Base-by-base conservation (phyloP, 2,329 filamentous ascomycete species). In the Pestalotiopsis sp. region DNA sequence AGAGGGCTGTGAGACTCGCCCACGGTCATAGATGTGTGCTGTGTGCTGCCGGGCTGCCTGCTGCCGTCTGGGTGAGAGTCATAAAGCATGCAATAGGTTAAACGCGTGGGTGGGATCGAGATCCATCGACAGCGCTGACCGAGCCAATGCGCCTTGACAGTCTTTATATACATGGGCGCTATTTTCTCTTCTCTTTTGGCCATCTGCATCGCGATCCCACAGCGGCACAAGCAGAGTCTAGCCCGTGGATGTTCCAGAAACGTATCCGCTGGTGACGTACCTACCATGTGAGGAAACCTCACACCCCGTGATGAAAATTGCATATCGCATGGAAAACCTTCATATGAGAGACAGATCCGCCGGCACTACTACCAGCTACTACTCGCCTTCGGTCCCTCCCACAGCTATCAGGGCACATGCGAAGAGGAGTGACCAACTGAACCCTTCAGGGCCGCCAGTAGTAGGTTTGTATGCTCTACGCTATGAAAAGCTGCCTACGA, bases 151-250 rank as follows among this genome's bases (percentile, higher is more conserved):
- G 20, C 45, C 45, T 17, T 20, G 20, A 52, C 45, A 20, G 45
- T 20, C 23, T 59, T 23, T 31, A 4, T 59, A 27, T 59, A 31
- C 12, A 23, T n/a, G 57, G 57, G 57, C 57, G 57, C 17, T 13
- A 12, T 13, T 9, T 52, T 23, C 17, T 13, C 13, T 13, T 4
- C 20, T 52, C 20, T 52, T 52, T 1, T 31, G 25, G 27, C 57
- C 57, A 25, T 9, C 17, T 61, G 58, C 59, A 61, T 61, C 59
- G 59, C 59, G 59, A 61, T 61, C n/a, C 59, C 31, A 31, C 59
- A 20, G 20, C 31, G 27, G 17, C 45, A 52, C 45, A 52, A 52
- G 14, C 31, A 52, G 45, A 23, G 20, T 17, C 45, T 52, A 52
- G 20, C 45, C 45, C 45, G n/a, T 52, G 45, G 45, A 52, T 52